These are phyloP conservation scores for Suillus plorans DNA, from an alignment of 768 basidiomycete genomes.

Conservation along the genomic window DNA sequence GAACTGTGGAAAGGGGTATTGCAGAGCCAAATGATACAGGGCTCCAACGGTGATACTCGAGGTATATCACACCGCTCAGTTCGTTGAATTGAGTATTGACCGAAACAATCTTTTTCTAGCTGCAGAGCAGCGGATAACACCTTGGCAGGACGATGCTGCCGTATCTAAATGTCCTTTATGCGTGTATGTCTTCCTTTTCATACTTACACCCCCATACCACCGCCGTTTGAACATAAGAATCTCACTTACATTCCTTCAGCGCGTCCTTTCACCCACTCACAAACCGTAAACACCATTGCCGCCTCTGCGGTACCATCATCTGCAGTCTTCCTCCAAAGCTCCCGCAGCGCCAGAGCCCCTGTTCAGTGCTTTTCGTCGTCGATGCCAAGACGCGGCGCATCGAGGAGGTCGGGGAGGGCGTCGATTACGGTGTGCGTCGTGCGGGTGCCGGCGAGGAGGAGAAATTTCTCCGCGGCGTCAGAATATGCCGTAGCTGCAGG, in stretches of 20 bases:
- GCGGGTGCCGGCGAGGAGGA: conserved; percentile 53
- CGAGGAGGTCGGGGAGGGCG: conserved; percentile 82
- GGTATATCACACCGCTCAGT: conserved; percentile 38
- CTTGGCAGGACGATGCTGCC: conserved; percentile 85
- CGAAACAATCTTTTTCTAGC: conserved; percentile 36
- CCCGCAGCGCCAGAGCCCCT: conserved; percentile 63
- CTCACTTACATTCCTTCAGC: conserved; percentile 30
- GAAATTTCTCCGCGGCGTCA: conserved; percentile 84
- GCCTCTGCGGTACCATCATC: conserved; percentile 88
- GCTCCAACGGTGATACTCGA: conserved; percentile 63
- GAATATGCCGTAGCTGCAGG: conserved; percentile 85
- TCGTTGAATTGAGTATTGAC: conserved; percentile 6
- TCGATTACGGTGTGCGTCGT: conserved; percentile 77
- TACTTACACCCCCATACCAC: background rate
- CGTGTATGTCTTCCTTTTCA: conserved; percentile 45
- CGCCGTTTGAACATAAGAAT: background rate
- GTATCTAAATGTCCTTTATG: conserved; percentile 86
- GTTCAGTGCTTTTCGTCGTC: conserved; percentile 85
- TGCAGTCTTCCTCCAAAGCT: conserved; percentile 84
- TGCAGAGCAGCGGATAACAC: conserved; percentile 90
- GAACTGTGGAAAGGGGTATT: conserved; percentile 71
- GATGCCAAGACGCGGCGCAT: conserved; percentile 75
- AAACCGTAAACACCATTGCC: conserved; percentile 95
- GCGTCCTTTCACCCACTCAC: conserved; percentile 85
- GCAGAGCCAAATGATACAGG: conserved; percentile 40